A percentile compares a stretch with the other conserved stretches of the same genome.
phyloP scores from a whole-genome alignment of 1,139 yeast species.

The Trichomonascaceae sp. region DNA sequence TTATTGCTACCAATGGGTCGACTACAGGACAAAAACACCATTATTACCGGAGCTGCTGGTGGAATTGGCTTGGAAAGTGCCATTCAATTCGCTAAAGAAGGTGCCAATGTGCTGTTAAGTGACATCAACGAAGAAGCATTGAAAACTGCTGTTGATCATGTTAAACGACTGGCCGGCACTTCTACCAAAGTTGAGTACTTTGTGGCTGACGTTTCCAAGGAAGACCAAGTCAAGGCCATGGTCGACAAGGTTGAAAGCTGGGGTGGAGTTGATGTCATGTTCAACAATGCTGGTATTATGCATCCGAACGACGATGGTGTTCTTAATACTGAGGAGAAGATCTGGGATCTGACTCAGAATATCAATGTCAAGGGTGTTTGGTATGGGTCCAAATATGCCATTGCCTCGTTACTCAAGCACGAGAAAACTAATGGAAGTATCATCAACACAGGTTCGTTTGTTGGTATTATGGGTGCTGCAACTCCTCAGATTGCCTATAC shows the following conservation, averaged over 20 bases:
- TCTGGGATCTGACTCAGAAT: slow-evolving; percentile 46
- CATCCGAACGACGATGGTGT: slow-evolving; percentile 56
- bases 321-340: slow-evolving; percentile 36
- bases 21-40: slow-evolving; percentile 52
- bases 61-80: slow-evolving; percentile 37
- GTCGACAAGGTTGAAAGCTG: slow-evolving; percentile 36
- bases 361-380: slow-evolving; percentile 53
- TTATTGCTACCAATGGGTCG: slow-evolving; percentile 26
- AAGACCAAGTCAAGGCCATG: slow-evolving; percentile 32
- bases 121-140: slow-evolving; percentile 42
- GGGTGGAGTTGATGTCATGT: slow-evolving; percentile 57
- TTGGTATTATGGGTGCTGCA: slow-evolving; percentile 45
- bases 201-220: slow-evolving; percentile 33
- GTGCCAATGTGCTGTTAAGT: slow-evolving; percentile 53
- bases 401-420: slow-evolving; percentile 44
- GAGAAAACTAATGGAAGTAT: slow-evolving; percentile 48
- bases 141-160: slow-evolving; percentile 28
- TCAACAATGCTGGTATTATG: slow-evolving; percentile 74
- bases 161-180: slow-evolving; percentile 21
- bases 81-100: slow-evolving; percentile 34
- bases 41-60: slow-evolving; percentile 61
- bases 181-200: slow-evolving; percentile 26
- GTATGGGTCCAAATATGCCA: slow-evolving; percentile 51
- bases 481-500: slow-evolving; percentile 37
- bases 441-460: slow-evolving; percentile 58